Conservation (phyloP, 306 rosid species). For the Prunus dulcis region DNA sequence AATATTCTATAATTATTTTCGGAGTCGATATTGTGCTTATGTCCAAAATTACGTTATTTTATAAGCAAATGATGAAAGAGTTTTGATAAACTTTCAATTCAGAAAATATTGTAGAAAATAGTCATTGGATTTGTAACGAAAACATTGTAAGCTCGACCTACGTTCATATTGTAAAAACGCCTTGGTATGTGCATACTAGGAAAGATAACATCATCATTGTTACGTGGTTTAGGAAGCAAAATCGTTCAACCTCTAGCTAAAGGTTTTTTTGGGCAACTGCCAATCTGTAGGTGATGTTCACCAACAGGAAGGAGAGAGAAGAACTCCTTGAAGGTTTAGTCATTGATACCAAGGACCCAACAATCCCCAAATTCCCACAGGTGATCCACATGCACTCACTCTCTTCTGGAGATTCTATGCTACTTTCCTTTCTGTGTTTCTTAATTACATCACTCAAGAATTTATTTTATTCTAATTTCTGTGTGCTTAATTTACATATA, state of each 20-base stretch:
- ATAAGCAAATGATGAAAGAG: too few species aligned
- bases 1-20: too few species aligned
- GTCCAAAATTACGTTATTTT: too few species aligned
- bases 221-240: not conserved
- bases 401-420: not conserved
- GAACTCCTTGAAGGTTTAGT: constrained; percentile 74
- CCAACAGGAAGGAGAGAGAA: constrained; percentile 71
- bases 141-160: too few species aligned
- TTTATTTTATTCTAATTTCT: not conserved
- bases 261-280: not conserved
- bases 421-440: not conserved
- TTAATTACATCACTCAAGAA: not conserved
- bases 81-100: too few species aligned
- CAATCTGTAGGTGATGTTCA: constrained; percentile 68
- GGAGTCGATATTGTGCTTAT: too few species aligned
- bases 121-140: too few species aligned
- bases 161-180: too few species aligned
- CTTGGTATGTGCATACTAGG: not conserved
- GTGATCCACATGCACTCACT: constrained; percentile 22
- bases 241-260: not conserved
- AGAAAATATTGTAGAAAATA: too few species aligned
- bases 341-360: constrained; percentile 44
- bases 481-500: not conserved
- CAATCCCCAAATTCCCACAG: constrained; percentile 61
- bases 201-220: not conserved